These are phyloP conservation scores for Rutstroemia sp. DNA, from an alignment of 2,329 filamentous ascomycete species.

Conservation along the genomic window DNA sequence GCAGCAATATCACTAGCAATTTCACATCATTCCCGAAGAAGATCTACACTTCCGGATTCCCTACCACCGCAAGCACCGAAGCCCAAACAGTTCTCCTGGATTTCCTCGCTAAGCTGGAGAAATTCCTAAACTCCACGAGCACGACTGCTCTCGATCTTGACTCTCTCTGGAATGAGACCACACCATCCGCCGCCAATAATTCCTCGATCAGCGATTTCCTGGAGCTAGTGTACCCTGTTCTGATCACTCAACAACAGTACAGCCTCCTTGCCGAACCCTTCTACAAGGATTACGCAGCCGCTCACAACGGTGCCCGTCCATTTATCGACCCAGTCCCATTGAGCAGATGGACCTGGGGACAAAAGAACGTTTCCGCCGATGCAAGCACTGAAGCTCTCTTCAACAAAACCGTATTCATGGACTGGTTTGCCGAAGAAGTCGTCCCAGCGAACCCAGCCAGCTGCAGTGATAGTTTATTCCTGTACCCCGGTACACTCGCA, in stretches of 20 bases:
- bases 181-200: slow-evolving; percentile 26
- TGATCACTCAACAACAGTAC: slow-evolving; percentile 41
- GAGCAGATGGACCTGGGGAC: slow-evolving; percentile 40
- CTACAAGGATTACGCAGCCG: slow-evolving; percentile 40
- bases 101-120: slow-evolving; percentile 37
- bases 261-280: slow-evolving; percentile 40
- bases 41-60: slow-evolving; percentile 37
- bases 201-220: slow-evolving; percentile 32
- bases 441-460: slow-evolving; percentile 34
- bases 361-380: slow-evolving; percentile 31
- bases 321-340: slow-evolving; percentile 43
- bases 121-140: slow-evolving; percentile 34
- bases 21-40: slow-evolving; percentile 33
- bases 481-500: slow-evolving; percentile 39
- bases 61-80: slow-evolving; percentile 30
- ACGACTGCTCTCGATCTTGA: slow-evolving; percentile 21
- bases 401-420: slow-evolving; percentile 43
- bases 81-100: slow-evolving; percentile 34
- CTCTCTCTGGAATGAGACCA: slow-evolving; percentile 15
- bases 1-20: slow-evolving; percentile 37
- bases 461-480: slow-evolving; percentile 42
- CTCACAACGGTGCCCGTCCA: slow-evolving; percentile 37
- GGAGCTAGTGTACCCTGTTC: slow-evolving; percentile 37
- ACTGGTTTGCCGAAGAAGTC: slow-evolving; percentile 40
- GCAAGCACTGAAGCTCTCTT: slow-evolving; percentile 36